Base-by-base conservation (phyloP, 2,329 filamentous ascomycete species). In the Thielaviopsis musarum region DNA sequence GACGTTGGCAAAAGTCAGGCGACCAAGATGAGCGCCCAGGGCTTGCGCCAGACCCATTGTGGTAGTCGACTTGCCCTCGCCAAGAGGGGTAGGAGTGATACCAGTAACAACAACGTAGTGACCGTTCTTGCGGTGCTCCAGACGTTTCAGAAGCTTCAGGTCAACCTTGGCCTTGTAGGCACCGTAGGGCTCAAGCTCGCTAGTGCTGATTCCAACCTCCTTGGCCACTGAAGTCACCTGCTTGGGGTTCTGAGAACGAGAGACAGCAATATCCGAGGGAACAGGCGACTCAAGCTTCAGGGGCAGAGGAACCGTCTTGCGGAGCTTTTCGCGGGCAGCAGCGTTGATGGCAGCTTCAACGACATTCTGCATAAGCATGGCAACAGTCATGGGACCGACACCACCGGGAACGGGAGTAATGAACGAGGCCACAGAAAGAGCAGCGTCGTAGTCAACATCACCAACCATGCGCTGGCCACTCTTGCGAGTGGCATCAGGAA, bases 371-470 rank as follows among this genome's bases (percentile, higher is more conserved):
- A 98, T 76, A 54, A 98, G 78, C 93, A 98, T 98, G 62, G 93
- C 93, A 64, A 98, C 91, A 2, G 93, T 98, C 93, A 98, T 98
- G 56, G 93, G 93, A 0, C 93, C 93, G 61, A 98, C 93, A 71
- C 93, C 93, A 60, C 93, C 93, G 1, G 93, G 93, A 1, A 98
- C 93, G 1, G 93, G 93, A 2, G 93, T 98, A 68, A 98, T 96
- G 67, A 87, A 81, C 2, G 91, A 95, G 21, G 91, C 93, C 51
- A 96, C 87, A 69, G 94, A 78, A 17, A 79, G 79, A 17, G 91
- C 91, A 52, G 87, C 83, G 57, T 90, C 89, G 66, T 84, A 97
- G 67, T 98, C 90, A 51, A 98, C 93, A 70, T 98, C 93, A 62
- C 93, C 93, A 6, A 97, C 91, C 22, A 98, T 81, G 64, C 91